A percentile compares a stretch with the other conserved stretches of the same genome.
These are phyloP conservation scores for Penicillium frequentans DNA, from an alignment of 2,329 filamentous ascomycete species.

Conservation along the genomic window DNA sequence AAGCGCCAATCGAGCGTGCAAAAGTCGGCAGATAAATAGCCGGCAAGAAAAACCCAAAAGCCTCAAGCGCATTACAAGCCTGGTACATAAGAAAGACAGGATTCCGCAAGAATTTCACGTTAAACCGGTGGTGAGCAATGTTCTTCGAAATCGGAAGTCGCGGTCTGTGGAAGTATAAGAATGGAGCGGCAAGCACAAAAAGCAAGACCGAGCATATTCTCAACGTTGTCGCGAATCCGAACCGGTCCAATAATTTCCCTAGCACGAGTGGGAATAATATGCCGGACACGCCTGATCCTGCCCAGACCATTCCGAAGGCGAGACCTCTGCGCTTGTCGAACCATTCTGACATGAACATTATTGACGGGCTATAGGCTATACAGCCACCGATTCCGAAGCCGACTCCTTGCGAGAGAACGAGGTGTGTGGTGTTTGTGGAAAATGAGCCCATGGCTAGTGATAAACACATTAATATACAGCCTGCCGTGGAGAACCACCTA, in stretches of 20 bases:
- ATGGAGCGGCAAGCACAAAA: conserved; percentile 22
- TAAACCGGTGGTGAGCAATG: conserved; percentile 39
- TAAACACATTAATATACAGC: conserved; percentile 23
- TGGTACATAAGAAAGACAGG: conserved; percentile 49
- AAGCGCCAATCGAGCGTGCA: conserved; percentile 29
- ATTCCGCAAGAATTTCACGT: conserved; percentile 35
- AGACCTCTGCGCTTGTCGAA: conserved; percentile 50
- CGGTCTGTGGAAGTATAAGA: conserved; percentile 42
- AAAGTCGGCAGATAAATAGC: conserved; percentile 41
- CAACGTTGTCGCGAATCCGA: conserved; percentile 48
- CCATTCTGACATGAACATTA: conserved; percentile 53
- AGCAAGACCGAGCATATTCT: conserved; percentile 41
- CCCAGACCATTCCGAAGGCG: conserved; percentile 49
- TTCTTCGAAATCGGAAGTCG: conserved; percentile 37
- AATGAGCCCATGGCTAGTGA: conserved; percentile 27
- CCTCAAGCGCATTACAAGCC: conserved; percentile 41
- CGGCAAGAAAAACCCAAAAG: conserved; percentile 40
- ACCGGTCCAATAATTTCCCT: conserved; percentile 42
- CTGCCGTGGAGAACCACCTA: conserved; percentile 22
- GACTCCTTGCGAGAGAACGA: conserved; percentile 29
- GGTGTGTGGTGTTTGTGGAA: conserved; percentile 21
- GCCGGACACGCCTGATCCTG: conserved; percentile 39
- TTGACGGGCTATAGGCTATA: conserved; percentile 49
- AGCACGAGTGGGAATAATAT: conserved; percentile 48
- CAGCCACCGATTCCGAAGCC: conserved; percentile 48